Conservation (phyloP, 108 stramenopile genomes). For the Licmophora abbreviata region DNA sequence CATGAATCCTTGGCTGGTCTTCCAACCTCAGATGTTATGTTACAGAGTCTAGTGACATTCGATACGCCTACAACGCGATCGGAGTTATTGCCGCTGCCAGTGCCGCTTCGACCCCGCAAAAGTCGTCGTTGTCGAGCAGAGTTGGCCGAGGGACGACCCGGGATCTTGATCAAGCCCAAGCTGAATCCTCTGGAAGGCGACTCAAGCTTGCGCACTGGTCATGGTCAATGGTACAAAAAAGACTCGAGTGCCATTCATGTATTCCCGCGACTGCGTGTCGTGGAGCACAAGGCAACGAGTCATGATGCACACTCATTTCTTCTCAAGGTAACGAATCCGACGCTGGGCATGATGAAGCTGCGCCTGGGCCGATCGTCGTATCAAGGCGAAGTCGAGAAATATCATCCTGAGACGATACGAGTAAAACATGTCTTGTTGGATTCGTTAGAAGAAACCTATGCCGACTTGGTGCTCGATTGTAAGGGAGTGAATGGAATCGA, state of each 20-base stretch:
- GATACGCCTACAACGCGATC: background rate
- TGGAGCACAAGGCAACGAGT: conserved; percentile 20
- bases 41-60: conserved; percentile 8
- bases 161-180: conserved; percentile 83
- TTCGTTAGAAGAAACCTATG: conserved; percentile 28
- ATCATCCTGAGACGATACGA: background rate
- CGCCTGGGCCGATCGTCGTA: conserved; percentile 33
- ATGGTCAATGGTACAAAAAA: conserved; percentile 80
- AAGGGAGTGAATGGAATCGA: conserved; percentile 7
- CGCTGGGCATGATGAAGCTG: conserved; percentile 56
- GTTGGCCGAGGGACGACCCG: conserved; percentile 64
- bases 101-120: conserved; percentile 51
- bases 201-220: conserved; percentile 62
- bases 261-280: conserved; percentile 48
- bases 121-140: conserved; percentile 70
- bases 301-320: conserved; percentile 31
- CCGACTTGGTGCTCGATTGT: conserved; percentile 18
- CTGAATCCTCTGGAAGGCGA: conserved; percentile 88
- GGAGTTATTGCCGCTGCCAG: conserved; percentile 43
- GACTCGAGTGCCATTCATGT: conserved; percentile 80
- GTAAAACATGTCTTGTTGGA: conserved; percentile 40
- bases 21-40: conserved; percentile 7
- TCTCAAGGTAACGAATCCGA: conserved; percentile 70
- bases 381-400: conserved; percentile 24
- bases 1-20: conserved; percentile 6